phyloP scores from a whole-genome alignment of 805 yeast species.

The Teunomyces cretensis region DNA sequence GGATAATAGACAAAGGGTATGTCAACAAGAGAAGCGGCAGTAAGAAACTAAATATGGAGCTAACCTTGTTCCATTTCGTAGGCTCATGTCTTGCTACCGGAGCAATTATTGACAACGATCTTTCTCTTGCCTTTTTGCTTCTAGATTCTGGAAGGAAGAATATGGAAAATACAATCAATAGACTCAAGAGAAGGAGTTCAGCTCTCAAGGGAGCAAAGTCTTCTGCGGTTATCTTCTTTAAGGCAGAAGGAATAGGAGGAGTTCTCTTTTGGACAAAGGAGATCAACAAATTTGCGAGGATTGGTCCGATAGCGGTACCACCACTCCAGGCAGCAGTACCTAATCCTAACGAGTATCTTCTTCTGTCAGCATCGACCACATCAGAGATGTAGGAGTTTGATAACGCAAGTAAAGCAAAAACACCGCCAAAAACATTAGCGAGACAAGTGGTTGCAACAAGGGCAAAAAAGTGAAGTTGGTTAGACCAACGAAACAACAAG shows the following conservation, averaged over 20 bases:
- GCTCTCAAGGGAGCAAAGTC: constrained; percentile 1
- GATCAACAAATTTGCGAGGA: constrained; percentile 4
- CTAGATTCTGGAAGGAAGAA: constrained; percentile 21
- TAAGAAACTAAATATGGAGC: constrained; percentile 12
- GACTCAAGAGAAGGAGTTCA: constrained; percentile 2
- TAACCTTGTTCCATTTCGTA: background rate
- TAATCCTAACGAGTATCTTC: constrained; percentile 9
- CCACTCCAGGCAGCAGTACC: constrained; percentile 3
- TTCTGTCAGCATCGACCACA: constrained; percentile 6
- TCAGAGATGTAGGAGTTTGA: constrained; percentile 10
- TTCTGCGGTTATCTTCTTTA: background rate
- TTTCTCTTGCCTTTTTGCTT: constrained; percentile 14
- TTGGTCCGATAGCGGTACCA: constrained; percentile 11
- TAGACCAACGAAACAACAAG: background rate
- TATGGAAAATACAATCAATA: constrained; percentile 9
- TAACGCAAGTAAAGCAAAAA: constrained; percentile 2
- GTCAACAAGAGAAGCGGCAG: constrained; percentile 17
- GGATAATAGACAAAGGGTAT: constrained; percentile 14
- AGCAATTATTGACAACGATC: constrained; percentile 12
- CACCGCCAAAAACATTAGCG: constrained; percentile 8
- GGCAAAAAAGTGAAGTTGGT: background rate
- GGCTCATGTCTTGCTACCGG: background rate
- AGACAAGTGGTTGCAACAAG: background rate
- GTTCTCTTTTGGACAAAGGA: background rate
- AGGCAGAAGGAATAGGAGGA: background rate